Evolutionary conservation across 331 rosid genomes (phyloP).

Genomic region (Spiraea crenata): DNA sequence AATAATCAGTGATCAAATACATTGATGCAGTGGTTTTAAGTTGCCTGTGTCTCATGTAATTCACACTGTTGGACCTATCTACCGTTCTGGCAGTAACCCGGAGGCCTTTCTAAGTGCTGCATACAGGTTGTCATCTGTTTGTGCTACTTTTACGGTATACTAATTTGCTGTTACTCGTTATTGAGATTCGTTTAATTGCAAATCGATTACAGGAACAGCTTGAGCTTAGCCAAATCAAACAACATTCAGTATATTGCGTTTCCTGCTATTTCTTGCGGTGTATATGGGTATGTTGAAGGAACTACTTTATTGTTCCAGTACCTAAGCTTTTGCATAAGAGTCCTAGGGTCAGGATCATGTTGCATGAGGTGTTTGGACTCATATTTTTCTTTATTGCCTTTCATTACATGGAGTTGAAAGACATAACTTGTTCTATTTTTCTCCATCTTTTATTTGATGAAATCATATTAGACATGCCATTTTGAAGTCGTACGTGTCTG

Average conservation of each 20-base stretch:
- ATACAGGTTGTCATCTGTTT: constrained; percentile 54
- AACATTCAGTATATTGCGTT: constrained; percentile 69
- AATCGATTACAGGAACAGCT: constrained; percentile 57
- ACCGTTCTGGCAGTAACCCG: constrained; percentile 39
- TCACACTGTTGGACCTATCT: constrained; percentile 86
- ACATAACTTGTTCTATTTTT: neutral
- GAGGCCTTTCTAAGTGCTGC: constrained; percentile 64
- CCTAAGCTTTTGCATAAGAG: neutral
- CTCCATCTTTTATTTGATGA: neutral
- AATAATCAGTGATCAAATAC: neutral
- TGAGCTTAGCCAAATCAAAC: constrained; percentile 70
- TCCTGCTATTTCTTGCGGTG: constrained; percentile 93
- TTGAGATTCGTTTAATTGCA: constrained; percentile 13
- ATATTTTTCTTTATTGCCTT: neutral
- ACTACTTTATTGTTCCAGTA: neutral
- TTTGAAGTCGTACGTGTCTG: neutral
- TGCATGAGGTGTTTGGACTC: neutral
- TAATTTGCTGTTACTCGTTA: constrained; percentile 10
- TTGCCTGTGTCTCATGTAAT: constrained; percentile 79
- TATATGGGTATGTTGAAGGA: constrained; percentile 57
- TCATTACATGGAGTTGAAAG: neutral
- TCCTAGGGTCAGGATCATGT: neutral
- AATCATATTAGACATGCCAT: neutral
- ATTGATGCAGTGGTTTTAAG: constrained; percentile 56
- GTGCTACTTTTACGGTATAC: constrained; percentile 12